phyloP scores from a whole-genome alignment of 2,329 filamentous ascomycete genomes.

The Pochonia chlamydosporia region DNA sequence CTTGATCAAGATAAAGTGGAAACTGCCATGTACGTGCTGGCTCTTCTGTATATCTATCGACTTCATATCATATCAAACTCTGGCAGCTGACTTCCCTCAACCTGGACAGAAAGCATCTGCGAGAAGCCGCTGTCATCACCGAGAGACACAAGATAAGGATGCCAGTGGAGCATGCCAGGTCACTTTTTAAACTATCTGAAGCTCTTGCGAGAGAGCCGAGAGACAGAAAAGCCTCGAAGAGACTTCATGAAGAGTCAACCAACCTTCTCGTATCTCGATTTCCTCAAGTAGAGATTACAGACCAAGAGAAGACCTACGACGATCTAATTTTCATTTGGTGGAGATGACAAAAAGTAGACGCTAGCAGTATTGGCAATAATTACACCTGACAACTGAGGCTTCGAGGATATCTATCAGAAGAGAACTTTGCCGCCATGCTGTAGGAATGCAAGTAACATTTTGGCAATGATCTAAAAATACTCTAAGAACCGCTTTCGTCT shows the following conservation, averaged over 20 bases:
- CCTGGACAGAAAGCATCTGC: slow-evolving; percentile 9
- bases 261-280: neutral
- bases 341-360: neutral
- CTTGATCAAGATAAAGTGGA: slow-evolving; percentile 11
- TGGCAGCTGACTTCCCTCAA: too few species aligned
- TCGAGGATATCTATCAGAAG: too few species aligned
- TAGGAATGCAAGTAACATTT: too few species aligned
- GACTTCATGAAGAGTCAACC: neutral
- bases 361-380: too few species aligned
- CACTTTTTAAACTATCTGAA: slow-evolving; percentile 11
- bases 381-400: too few species aligned
- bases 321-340: neutral
- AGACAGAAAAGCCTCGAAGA: neutral
- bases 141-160: slow-evolving; percentile 3
- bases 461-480: neutral
- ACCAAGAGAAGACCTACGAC: neutral
- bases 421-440: too few species aligned
- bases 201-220: slow-evolving; percentile 2
- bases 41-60: neutral
- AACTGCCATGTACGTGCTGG: slow-evolving; percentile 7
- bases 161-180: slow-evolving; percentile 7
- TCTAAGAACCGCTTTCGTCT: slow-evolving; percentile 1
- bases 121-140: slow-evolving; percentile 8
- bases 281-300: neutral
- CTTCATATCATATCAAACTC: neutral